Base-by-base conservation (phyloP, 805 yeast genomes). In the Priceomyces melissophilus region DNA sequence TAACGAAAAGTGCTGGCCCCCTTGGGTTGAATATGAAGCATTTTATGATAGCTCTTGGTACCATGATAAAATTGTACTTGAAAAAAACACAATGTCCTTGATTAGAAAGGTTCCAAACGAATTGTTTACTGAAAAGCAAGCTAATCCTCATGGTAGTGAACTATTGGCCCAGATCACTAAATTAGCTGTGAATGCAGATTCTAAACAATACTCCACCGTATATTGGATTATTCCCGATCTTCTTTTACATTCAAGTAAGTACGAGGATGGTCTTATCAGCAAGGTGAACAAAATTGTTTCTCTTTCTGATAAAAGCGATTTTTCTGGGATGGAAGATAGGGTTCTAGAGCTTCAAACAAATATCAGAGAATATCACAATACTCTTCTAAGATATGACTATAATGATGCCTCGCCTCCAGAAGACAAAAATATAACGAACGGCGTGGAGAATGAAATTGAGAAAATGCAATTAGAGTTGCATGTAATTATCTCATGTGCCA, bases 1-100 rank as follows among this genome's bases (percentile, higher is more conserved):
- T 2, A 84, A 82, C 53, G 87, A 90, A 2, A 73, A 82, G 8
- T 61, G 55, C 5, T 89, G 96, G 96, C 96, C 96, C 2, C 95
- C 96, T 0, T 90, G 96, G 88, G 61, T 89, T 28, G 88, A 88
- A 4, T 57, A 75, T 37, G 95, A 87, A 48, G 66, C 79, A 12
- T 78, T 84, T 46, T 75, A 78, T 46, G 80, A 81, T 38, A 69
- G 76, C 13, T 40, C 49, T 9, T 57, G 60, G 56, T 30, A 50
- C 27, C 47, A 47, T 30, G 49, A 60, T 23, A 56, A 69, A 41
- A 49, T 67, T 25, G 57, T 69, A 8, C 47, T 60, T n/a, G 72
- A 68, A 34, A 54, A 55, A 17, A 64, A 57, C 20, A 53, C 70
- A 1, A 58, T 54, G 64, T 81, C 76, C 2, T 43, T 78, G 16